Base-by-base conservation (phyloP, 768 basidiomycete genomes). In the Lactarius deliciosus region DNA sequence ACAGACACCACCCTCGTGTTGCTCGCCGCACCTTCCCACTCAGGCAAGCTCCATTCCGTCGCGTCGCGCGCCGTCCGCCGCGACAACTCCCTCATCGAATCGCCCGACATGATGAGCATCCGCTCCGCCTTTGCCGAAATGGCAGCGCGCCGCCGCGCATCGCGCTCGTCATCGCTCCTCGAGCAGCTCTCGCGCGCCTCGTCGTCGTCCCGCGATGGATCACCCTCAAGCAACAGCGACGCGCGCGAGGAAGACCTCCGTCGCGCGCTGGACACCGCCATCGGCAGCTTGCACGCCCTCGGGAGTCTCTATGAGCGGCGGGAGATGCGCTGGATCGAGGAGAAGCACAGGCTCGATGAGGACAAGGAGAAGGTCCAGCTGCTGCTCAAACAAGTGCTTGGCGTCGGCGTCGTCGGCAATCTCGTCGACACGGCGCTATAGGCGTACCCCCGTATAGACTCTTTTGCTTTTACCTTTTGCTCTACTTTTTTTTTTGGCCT, bases 1-100 rank as follows among this genome's bases (percentile, higher is more conserved):
- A 93, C 91, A 4, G 91, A 92, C 70, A 81, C 90, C 11, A 92
- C 89, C 0, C 82, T 93, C 79, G 76, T 92, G 30, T 76, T 93
- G 0, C 77, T 93, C 30, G 90, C 90, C 5, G 83, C 90, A 0
- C 91, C 91, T 0, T 85, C 90, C 2, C 90, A 92, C 72, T 81
- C 86, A 15, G 85, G 83, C 18, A 89, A 88, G 70, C 73, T 90
- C 7, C 83, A 90, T 69, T 74, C 84, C 3, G 74, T 90, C 30
- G 84, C 82, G 3, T 92, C 90, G 30, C 85, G 91, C 9, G 83
- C 87, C 0, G 82, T 92, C 57, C 85, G 89, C 25, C 83, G 90
- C 18, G 82, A 86, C 53, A 73, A 82, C 0, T 66, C 73, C 4
- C 74, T 87, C 13, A 61, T 75, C 34, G 81, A 78, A 32, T 85